phyloP scores from a whole-genome alignment of 257 asterid species.

The Marsdenia floribunda region DNA sequence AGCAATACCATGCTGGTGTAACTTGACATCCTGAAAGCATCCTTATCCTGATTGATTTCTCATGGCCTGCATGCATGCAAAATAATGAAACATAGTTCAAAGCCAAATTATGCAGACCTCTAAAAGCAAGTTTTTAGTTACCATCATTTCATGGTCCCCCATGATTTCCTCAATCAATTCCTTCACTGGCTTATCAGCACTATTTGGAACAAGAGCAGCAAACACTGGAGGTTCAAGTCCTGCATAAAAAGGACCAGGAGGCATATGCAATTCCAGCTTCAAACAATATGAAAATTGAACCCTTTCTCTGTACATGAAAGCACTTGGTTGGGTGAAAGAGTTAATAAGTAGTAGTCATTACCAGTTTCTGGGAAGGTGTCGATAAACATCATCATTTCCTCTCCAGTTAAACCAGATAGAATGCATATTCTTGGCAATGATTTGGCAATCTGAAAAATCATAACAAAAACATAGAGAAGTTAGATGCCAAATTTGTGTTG shows the following conservation, averaged over 20 bases:
- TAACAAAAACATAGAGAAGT: neutral
- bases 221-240: conserved; percentile 68
- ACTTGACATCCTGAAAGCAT: neutral
- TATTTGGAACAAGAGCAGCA: conserved; percentile 83
- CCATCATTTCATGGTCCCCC: conserved; percentile 90
- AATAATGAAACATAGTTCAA: neutral
- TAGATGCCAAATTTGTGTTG: neutral
- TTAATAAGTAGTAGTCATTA: conserved; percentile 22
- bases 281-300: neutral
- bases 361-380: conserved; percentile 85
- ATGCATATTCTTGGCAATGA: conserved; percentile 84
- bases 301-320: neutral
- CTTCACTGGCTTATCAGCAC: conserved; percentile 67
- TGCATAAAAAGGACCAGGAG: conserved; percentile 13
- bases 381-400: conserved; percentile 98
- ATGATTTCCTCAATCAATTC: conserved; percentile 85
- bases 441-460: conserved; percentile 56
- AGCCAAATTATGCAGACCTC: neutral
- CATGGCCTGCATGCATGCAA: conserved; percentile 13
- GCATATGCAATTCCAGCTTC: neutral
- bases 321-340: neutral
- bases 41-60: neutral
- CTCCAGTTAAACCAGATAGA: conserved; percentile 90
- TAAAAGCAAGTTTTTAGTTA: conserved; percentile 24
- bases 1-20: neutral